These are phyloP conservation scores for Aurantiochytrium sp. DNA, from an alignment of 108 stramenopile genomes.

Conservation along the genomic window DNA sequence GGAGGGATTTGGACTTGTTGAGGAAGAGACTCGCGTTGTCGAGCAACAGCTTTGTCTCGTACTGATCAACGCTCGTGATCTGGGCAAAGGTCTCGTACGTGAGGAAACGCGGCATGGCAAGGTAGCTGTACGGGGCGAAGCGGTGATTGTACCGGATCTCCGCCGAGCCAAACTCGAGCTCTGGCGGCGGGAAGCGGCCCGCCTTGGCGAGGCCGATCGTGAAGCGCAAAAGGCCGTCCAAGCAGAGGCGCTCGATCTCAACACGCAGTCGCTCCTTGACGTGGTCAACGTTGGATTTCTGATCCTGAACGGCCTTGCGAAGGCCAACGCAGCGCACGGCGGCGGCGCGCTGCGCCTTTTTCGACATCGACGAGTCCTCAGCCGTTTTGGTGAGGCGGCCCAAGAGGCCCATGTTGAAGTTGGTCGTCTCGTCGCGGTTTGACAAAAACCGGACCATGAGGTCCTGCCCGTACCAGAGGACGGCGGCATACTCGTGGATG, in stretches of 20 bases:
- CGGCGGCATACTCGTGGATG: not conserved
- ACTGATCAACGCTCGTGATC: not conserved
- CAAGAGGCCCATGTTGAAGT: not conserved
- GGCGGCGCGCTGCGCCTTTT: not conserved
- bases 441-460: not conserved
- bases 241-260: not conserved
- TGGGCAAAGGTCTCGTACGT: not conserved
- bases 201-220: not conserved
- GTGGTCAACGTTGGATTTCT: not conserved
- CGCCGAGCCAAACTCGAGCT: not conserved
- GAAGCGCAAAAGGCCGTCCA: not conserved
- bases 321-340: not conserved
- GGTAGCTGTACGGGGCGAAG: not conserved
- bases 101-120: not conserved
- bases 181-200: not conserved
- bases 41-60: not conserved
- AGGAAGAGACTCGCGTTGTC: not conserved
- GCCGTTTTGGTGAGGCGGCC: not conserved
- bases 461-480: not conserved
- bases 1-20: too few species aligned
- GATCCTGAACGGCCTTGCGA: not conserved
- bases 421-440: conserved; percentile 15
- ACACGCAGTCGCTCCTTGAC: not conserved
- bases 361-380: not conserved
- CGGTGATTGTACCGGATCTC: conserved; percentile 4